Percentiles rank a stretch among this genome's conserved stretches.
Conservation (phyloP, 2,329 filamentous ascomycete genomes). For the Neobulgaria alba region DNA sequence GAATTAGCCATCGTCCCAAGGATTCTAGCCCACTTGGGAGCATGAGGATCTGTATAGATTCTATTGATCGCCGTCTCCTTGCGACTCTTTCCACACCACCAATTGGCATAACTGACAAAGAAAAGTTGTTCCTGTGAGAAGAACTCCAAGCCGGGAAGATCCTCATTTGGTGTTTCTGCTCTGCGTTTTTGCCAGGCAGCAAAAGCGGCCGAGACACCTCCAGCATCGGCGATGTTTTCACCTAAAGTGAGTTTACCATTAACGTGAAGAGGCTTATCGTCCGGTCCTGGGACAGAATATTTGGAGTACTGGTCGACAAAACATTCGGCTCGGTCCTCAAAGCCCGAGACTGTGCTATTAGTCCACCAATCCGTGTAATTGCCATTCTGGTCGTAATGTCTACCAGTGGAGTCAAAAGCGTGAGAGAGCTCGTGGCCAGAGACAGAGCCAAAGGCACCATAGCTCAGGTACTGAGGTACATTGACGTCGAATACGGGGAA, state of each 20-base stretch:
- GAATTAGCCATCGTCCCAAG: conserved; percentile 59
- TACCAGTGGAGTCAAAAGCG: conserved; percentile 58
- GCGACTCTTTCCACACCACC: conserved; percentile 58
- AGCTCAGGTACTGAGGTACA: conserved; percentile 56
- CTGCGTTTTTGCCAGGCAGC: conserved; percentile 56
- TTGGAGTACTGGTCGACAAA: conserved; percentile 60
- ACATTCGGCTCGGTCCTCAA: conserved; percentile 51
- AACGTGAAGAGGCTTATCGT: conserved; percentile 49
- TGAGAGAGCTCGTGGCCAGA: conserved; percentile 64
- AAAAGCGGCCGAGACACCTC: conserved; percentile 54
- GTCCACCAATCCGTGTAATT: conserved; percentile 63
- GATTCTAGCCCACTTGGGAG: conserved; percentile 53
- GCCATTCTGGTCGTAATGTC: conserved; percentile 55
- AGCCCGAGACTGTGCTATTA: conserved; percentile 47
- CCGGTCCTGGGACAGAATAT: conserved; percentile 47
- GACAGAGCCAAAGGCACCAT: conserved; percentile 60
- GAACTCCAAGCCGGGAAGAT: conserved; percentile 50
- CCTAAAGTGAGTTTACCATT: conserved; percentile 56
- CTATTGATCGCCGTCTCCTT: conserved; percentile 47
- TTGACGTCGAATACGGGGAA: conserved; percentile 55
- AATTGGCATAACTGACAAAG: conserved; percentile 55
- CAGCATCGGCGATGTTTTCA: conserved; percentile 66
- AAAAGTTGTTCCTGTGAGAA: conserved; percentile 64
- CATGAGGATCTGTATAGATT: conserved; percentile 57
- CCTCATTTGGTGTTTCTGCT: conserved; percentile 39